Evolutionary conservation across 129 eudicot species (phyloP), one percentile per base, ranked within the genome.

Genomic region (Logfia minima): DNA sequence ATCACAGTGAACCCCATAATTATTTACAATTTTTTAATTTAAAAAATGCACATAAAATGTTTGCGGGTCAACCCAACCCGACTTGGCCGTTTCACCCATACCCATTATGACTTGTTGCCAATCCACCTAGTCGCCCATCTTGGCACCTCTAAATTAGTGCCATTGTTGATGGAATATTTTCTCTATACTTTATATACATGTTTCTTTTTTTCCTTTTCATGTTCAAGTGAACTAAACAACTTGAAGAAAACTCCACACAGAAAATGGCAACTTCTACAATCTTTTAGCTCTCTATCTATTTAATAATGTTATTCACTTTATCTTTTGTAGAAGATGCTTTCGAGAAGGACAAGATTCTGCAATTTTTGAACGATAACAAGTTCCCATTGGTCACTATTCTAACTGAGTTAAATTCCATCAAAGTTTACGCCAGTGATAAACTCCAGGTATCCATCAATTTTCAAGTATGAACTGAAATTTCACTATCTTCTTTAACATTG

Each of bases 331-430:
- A 86, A 53, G 90, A 83, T 52, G 66, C 72, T 53, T 81, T 91
- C 51, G 48, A 72, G 64, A 78, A 64, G 75, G 92, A 89, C 26
- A 79, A 77, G 52, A 84, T 94, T 78, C 64, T 94, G 83, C 88
- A 83, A 19, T 94, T 91, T 83, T 71, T 94, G 92, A 90, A 82
- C 4, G 68, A 83, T 55, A 89, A 94, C 88, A 94, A 89, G 83
- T 91, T 94, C 75, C 97, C 98, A 4, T 68, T 94, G 73, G 97
- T 91, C 83, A 91, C 97, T 5, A 52, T 84, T 60, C 68, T 94
- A 75, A 86, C 97, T 45, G 98, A 94, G 76, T 80, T 91, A 24
- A 94, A 94, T 82, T 89, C 98, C 60, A 92, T 86, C 52, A 91
- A 81, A 89, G 90, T 94, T 39, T 91, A 89, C 79, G 66, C 97